Conservation (phyloP, 306 rosid species). For the Prunus kanzakura region DNA sequence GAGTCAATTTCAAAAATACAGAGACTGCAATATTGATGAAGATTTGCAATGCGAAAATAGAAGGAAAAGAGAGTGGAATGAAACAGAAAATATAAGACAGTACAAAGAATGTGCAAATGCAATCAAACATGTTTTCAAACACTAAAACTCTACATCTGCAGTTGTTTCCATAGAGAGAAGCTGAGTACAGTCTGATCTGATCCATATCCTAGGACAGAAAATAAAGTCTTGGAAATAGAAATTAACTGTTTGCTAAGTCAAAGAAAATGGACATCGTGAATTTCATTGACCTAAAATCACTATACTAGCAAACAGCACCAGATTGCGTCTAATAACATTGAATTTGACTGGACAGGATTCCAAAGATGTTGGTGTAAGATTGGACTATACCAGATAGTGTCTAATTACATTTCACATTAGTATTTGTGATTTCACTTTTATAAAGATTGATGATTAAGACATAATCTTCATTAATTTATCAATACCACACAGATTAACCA, state of each 20-base stretch:
- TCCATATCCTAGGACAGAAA: not conserved
- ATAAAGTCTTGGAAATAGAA: not conserved
- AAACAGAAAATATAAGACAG: not conserved
- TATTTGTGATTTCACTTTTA: not conserved
- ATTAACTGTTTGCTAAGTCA: not conserved
- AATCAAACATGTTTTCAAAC: not conserved
- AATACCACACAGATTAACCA: not conserved
- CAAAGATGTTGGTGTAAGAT: too few species aligned
- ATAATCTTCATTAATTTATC: not conserved
- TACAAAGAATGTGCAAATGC: not conserved
- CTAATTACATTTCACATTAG: not conserved
- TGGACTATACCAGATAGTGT: not conserved
- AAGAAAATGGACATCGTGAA: not conserved
- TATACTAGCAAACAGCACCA: not conserved
- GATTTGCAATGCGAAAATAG: not conserved
- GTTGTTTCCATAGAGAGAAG: not conserved
- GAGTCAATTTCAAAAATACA: not conserved
- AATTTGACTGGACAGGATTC: too few species aligned
- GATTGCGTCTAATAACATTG: too few species aligned
- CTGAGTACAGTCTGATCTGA: not conserved
- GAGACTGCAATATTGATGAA: not conserved
- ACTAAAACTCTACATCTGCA: not conserved
- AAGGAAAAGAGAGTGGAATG: not conserved
- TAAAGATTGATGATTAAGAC: not conserved
- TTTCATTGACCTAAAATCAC: not conserved